Evolutionary conservation across 148 eudicot genomes (phyloP), one percentile per base, ranked within the genome.

Genomic region (Mesembryanthemum crystallinum): DNA sequence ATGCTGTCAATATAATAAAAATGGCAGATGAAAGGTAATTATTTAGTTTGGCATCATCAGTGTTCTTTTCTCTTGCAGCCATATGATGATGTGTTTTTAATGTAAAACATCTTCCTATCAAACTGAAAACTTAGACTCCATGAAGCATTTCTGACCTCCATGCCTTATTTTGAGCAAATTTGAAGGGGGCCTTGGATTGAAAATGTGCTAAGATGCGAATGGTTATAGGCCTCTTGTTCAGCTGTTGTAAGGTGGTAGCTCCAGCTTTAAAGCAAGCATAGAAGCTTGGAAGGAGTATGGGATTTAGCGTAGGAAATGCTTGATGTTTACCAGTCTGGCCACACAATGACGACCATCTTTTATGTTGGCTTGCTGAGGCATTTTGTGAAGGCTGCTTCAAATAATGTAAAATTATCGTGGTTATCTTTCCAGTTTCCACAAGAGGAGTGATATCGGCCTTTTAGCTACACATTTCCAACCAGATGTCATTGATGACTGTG

Each of bases 1-100:
- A 91, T 82, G 99, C 98, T 78, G 89, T 96, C 76, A 91, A 89
- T 86, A 88, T 92, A 64, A 86, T 96, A 73, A 92, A 89, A 85
- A 80, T 89, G 84, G 89, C 79, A 39, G 89, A 91, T 78, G 99
- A 85, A 67, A 85, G 94, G 99, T 92, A 81, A 62, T 58, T 63
- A 1, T n/a, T n/a, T 73, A 57, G 10, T 47, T 33, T 27, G 15
- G 11, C 17, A 64, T 67, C 58, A 17, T 27, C 67, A 15, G 33
- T 23, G 7, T 33, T 75, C 11, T 25, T 54, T 58, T 67, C 18
- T 75, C 45, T 65, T 18, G n/a, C 43, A 35, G 21, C 37, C 24
- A 73, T 43, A 37, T 67, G 37, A 42, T 54, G 32, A 13, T 64
- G 29, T 30, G 28, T 71, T 10, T 64, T 42, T 67, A 60, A 32